Evolutionary conservation across 2,329 filamentous ascomycete genomes (phyloP).

Genomic region (Nannizzia gypsea): DNA sequence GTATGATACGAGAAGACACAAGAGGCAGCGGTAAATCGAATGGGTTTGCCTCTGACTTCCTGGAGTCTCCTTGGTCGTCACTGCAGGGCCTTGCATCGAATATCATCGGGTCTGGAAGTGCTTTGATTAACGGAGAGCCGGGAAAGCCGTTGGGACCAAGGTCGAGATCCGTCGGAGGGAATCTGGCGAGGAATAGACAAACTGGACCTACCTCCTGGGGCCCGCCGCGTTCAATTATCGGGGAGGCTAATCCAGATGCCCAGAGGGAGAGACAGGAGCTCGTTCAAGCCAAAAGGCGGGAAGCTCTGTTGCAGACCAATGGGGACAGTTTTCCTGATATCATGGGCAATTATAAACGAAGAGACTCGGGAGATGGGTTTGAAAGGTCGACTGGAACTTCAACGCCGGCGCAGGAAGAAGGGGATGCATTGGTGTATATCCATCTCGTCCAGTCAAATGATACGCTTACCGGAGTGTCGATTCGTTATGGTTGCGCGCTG

Average conservation of each 20-base stretch:
- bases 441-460: conserved; percentile 74
- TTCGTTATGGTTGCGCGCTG: conserved; percentile 78
- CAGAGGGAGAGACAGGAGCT: conserved; percentile 36
- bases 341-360: conserved; percentile 34
- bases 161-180: conserved; percentile 6
- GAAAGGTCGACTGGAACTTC: conserved; percentile 21
- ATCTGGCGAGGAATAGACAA: conserved; percentile 1
- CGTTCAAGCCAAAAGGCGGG: conserved; percentile 38
- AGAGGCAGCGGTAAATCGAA: conserved; percentile 1
- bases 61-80: conserved; percentile 40
- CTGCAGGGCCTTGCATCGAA: conserved; percentile 38
- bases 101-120: conserved; percentile 33
- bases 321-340: conserved; percentile 27
- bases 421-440: conserved; percentile 76
- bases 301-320: conserved; percentile 35
- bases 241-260: conserved; percentile 25
- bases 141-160: conserved; percentile 29
- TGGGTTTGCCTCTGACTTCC: conserved; percentile 23
- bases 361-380: conserved; percentile 32
- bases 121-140: conserved; percentile 20
- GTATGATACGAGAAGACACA: neutral
- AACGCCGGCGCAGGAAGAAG: conserved; percentile 45
- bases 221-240: conserved; percentile 25
- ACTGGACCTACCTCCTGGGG: conserved; percentile 26
- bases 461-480: conserved; percentile 80